A percentile compares a stretch with the other conserved stretches of the same genome.
phyloP scores from a whole-genome alignment of 371 early-diverging fungal species.

The Mucor plumbeus region DNA sequence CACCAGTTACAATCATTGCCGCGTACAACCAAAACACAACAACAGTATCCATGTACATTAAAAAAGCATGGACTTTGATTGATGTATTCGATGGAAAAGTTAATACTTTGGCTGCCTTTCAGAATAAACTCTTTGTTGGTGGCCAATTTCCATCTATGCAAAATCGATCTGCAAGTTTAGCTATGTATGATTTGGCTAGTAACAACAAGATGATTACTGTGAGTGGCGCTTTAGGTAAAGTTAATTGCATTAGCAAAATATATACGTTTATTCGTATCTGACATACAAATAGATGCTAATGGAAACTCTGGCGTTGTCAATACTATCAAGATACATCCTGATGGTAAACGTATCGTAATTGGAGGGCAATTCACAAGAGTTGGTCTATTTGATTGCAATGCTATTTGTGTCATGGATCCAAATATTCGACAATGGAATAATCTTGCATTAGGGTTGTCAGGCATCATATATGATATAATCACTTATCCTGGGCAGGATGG shows the following conservation, averaged over 20 bases:
- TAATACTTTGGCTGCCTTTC: constrained; percentile 18
- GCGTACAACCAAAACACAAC: not conserved
- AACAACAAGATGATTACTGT: constrained; percentile 16
- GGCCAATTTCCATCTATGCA: constrained; percentile 32
- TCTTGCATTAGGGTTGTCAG: constrained; percentile 38
- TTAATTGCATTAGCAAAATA: no score
- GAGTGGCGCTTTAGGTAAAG: constrained; percentile 31
- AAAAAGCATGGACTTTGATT: constrained; percentile 27
- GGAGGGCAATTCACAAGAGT: constrained; percentile 59
- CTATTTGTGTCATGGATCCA: constrained; percentile 47
- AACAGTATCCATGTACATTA: constrained; percentile 27
- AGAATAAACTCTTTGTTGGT: constrained; percentile 38
- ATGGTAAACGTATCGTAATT: constrained; percentile 41
- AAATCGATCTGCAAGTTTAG: constrained; percentile 31
- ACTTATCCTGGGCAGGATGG: not conserved
- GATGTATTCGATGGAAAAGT: constrained; percentile 38
- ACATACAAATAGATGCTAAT: not conserved
- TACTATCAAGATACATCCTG: constrained; percentile 42
- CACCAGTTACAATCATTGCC: constrained; percentile 6
- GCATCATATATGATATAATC: constrained; percentile 48
- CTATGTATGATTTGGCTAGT: constrained; percentile 34
- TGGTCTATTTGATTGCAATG: constrained; percentile 48
- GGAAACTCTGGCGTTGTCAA: constrained; percentile 41
- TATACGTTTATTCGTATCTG: no score
- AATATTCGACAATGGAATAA: constrained; percentile 43